Evolutionary conservation across 73 alveolate genomes (phyloP), one percentile per base, ranked within the genome.

Genomic region (Blepharisma japonicum): DNA sequence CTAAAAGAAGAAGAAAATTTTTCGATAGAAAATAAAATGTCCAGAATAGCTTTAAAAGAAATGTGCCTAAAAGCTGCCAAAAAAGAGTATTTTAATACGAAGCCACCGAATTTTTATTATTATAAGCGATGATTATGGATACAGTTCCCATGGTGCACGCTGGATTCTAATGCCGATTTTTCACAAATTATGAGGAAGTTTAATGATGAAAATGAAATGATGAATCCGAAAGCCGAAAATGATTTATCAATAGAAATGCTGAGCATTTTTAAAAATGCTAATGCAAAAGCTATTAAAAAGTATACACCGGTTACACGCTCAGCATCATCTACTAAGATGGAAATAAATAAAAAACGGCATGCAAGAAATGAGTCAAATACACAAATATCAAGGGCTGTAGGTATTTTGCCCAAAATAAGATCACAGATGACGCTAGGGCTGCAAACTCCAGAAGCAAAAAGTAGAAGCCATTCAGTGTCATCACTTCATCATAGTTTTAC

Each of bases 51-150:
- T 74, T 56, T 78, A 47, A 84, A 47, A 81, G 55, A 68, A 39
- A 80, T 80, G 74, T 45, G 80, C n/a, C 45, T 56, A 67, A 48
- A 54, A 51, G 87, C 66, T 6, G 9, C 42, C 5, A 77, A 46
- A 14, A 56, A 70, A 18, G 23, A 21, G 39, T 8, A 42, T 23
- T 11, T 56, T 55, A 27, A n/a, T 68, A 77, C 8, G 80, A 77
- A 77, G 6, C 14, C 56, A 2, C 53, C 66, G 68, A 79, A 78
- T 6, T 84, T 61, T 71, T 84, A 84, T 78, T 84, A 84, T 79
- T 85, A 85, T 48, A 80, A 81, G 68, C 70, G 92, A 71, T 85
- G 92, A 85, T 45, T 85, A 0, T 85, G 92, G 92, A 81, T 85
- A 7, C 70, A 85, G 72, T 85, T 81, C 56, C 92, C 92, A 32